phyloP scores from a whole-genome alignment of 169 alveolate genomes.

The Cryptosporidium xiaoi region DNA sequence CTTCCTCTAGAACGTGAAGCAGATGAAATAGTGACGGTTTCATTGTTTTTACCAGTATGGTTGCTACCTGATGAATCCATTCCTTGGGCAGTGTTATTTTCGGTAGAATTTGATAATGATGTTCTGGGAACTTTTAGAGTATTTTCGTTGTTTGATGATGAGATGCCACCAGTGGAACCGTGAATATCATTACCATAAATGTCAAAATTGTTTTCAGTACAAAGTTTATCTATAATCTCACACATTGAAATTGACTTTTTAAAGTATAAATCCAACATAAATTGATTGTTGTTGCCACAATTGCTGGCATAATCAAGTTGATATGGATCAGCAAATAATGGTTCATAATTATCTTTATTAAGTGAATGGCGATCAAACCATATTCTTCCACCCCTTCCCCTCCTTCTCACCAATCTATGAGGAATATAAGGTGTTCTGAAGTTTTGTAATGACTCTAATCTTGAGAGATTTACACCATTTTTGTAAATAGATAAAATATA shows the following conservation, averaged over 20 bases:
- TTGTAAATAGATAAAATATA: constrained; percentile 51
- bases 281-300: constrained; percentile 51
- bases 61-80: too few species aligned
- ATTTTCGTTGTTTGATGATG: neutral
- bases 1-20: too few species aligned
- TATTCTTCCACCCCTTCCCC: constrained; percentile 72
- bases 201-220: constrained; percentile 64
- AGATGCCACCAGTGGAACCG: neutral
- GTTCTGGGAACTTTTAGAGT: neutral
- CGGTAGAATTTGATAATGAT: neutral
- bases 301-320: constrained; percentile 37
- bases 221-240: constrained; percentile 47
- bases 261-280: constrained; percentile 34
- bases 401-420: constrained; percentile 48
- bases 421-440: constrained; percentile 62
- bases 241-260: constrained; percentile 52
- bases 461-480: constrained; percentile 52
- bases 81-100: too few species aligned
- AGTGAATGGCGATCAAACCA: constrained; percentile 69
- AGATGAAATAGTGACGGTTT: too few species aligned
- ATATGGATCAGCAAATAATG: constrained; percentile 55
- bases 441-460: constrained; percentile 42
- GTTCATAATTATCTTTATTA: constrained; percentile 27
- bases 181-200: constrained; percentile 42
- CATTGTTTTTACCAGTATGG: too few species aligned